Evolutionary conservation across 148 eudicot genomes (phyloP), one percentile per base, ranked within the genome.

Genomic region (Polygonum aviculare): DNA sequence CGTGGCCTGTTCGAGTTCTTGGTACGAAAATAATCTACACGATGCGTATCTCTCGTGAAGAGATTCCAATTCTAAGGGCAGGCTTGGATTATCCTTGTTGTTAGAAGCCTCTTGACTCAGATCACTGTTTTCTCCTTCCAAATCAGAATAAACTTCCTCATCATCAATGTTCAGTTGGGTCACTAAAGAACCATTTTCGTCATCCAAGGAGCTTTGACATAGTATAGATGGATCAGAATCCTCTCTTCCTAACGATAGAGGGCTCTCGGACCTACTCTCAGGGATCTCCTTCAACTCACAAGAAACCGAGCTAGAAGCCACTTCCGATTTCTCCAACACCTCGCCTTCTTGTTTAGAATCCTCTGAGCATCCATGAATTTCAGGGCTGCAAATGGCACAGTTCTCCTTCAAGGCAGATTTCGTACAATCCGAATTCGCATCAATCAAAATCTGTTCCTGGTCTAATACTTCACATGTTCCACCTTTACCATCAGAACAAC

Each of bases 1-100:
- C 31, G 99, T 93, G 36, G 98, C 97, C n/a, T 77, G 72, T 74
- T 79, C 84, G 76, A 95, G 96, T 74, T 95, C 99, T 73, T 87
- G 84, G 50, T 84, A 91, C 36, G 80, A 72, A 77, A 95, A 93
- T 74, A 88, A 31, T 79, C 90, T 84, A 80, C 98, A 95, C 22
- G 93, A 83, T 19, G 88, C 87, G 85, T 88, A 93, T 83, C 85
- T 95, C 79, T 87, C 90, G 45, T 76, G 82, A 82, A 95, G 88
- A 78, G 86, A 85, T 76, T 89, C 91, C 69, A 89, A 71, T 82
- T 83, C 93, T 75, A 73, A 76, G 12, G 85, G 86, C 31, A 80
- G 33, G 81, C 78, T 81, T 52, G 67, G 81, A 48, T 78, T 78
- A 38, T 75, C 78, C 59, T 54, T 60, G 63, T 75, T 65, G 5